Evolutionary conservation across 2,329 filamentous ascomycete species (phyloP).

Genomic region (Ophiostoma ulmi): DNA sequence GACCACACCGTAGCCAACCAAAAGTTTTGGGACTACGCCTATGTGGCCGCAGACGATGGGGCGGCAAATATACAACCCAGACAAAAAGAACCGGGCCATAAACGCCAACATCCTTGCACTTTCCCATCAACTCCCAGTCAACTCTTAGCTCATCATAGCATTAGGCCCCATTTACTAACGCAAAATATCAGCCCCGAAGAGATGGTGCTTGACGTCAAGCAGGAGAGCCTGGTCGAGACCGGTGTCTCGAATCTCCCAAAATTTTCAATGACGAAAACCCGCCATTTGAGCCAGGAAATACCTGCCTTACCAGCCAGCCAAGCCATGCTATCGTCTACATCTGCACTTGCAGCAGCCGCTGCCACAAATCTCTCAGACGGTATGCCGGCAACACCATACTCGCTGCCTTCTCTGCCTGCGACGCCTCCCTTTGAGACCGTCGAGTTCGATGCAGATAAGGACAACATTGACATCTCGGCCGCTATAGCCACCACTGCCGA

Average conservation of each 20-base stretch:
- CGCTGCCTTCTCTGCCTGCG: conserved; percentile 11
- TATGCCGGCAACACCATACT: conserved; percentile 19
- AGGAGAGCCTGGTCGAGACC: conserved; percentile 25
- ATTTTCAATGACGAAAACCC: conserved; percentile 18
- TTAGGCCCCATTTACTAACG: conserved; percentile 22
- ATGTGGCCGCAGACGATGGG: neutral
- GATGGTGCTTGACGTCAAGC: conserved; percentile 24
- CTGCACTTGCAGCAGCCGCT: conserved; percentile 15
- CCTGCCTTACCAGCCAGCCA: conserved; percentile 16
- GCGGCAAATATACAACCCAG: neutral
- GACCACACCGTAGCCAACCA: neutral
- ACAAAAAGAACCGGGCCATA: neutral
- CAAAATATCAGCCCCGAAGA: conserved; percentile 20
- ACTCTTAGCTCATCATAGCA: neutral
- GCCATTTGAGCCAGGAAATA: conserved; percentile 22
- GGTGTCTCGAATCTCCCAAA: conserved; percentile 24
- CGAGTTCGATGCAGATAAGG: conserved; percentile 14
- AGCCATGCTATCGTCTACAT: conserved; percentile 14
- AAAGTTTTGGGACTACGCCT: neutral
- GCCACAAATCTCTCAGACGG: conserved; percentile 19
- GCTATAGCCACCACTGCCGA: neutral
- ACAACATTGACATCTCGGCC: conserved; percentile 5
- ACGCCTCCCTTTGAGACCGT: conserved; percentile 8
- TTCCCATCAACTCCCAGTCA: neutral
- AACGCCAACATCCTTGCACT: neutral